Base-by-base conservation (phyloP, 495 filamentous ascomycete species). In the Penicillium longicatenatum region DNA sequence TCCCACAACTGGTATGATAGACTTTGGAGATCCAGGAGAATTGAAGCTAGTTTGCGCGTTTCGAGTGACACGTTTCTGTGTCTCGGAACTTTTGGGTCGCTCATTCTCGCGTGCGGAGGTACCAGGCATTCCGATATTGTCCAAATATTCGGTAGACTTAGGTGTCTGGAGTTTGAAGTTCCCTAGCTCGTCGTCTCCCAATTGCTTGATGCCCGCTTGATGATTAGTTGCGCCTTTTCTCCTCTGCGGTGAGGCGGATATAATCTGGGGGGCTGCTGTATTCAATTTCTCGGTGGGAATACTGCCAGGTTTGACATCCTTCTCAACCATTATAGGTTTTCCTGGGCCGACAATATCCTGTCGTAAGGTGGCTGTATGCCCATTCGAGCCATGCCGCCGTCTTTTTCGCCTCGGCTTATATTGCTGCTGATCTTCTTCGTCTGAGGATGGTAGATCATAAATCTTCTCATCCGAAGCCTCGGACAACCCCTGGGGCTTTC, bases 381-480 rank as follows among this genome's bases (percentile, higher is more conserved):
- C 39, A 37, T 61, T 50, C 6, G 43, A 41, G 24, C 47, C 60
- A 43, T 47, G 39, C 33, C 58, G 54, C 42, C 60, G 53, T 53
- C 66, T 61, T 41, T 69, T 69, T 24, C 59, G 50, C 29, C 30
- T 55, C 4, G 49, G 6, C 14, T 52, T 55, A 12, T 19, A 21
- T 24, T 24, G 42, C 4, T 47, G 22, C 9, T 26, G 26, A 26
- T 37, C 50, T 41, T 75, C 75, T 16, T 78, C 75, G 26, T 73
- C 69, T 44, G 75, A 77, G 10, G 74, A 71, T 6, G 75, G 74
- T 17, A 79, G 48, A 29, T 75, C 72, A 55, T 67, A 73, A n/a
- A 73, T 61, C n/a, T 50, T 55, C 11, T 41, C 26, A 11, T 64
- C 50, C 4, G 53, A 30, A 10, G 20, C 10, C 12, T 24, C 48